These are phyloP conservation scores for Danielozyma ontarioensis DNA, from an alignment of 805 yeast genomes.

Conservation along the genomic window DNA sequence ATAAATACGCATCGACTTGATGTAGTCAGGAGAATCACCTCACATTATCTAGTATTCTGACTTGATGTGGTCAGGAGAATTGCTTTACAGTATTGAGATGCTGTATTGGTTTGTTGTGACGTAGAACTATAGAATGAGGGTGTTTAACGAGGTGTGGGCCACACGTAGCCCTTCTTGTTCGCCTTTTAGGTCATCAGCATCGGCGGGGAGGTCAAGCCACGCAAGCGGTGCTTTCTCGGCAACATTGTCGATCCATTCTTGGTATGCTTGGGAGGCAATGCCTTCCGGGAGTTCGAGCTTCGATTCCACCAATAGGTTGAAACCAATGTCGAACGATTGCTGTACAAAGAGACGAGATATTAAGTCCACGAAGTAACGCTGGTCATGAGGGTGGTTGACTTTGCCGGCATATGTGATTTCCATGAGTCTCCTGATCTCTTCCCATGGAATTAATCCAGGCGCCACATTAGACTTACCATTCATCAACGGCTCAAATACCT, in stretches of 20 bases:
- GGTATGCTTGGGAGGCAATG: conserved; percentile 23
- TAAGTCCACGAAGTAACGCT: conserved; percentile 24
- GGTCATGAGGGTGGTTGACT: conserved; percentile 40
- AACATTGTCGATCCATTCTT: conserved; percentile 46
- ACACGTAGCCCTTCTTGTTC: conserved; percentile 8
- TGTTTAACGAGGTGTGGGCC: too few species aligned
- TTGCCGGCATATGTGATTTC: conserved; percentile 66
- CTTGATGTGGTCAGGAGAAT: too few species aligned
- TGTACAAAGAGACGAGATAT: conserved; percentile 34
- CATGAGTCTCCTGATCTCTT: conserved; percentile 42
- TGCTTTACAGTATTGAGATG: too few species aligned
- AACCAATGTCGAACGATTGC: conserved; percentile 36
- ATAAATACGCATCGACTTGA: neutral
- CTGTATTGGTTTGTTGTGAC: too few species aligned
- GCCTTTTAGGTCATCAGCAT: conserved; percentile 32
- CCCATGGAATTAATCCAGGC: conserved; percentile 46
- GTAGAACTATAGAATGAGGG: neutral
- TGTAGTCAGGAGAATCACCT: too few species aligned
- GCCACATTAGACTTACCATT: conserved; percentile 4
- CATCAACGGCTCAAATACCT: conserved; percentile 23
- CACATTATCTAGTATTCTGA: too few species aligned
- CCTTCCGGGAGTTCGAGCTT: conserved; percentile 42
- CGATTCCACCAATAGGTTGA: conserved; percentile 32
- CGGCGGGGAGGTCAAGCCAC: conserved; percentile 49
- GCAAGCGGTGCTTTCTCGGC: conserved; percentile 50